Percentiles rank a stretch among this genome's conserved stretches.
Evolutionary conservation across 1,284 basidiomycete species (phyloP).

Genomic region (Moesziomyces parantarcticus): DNA sequence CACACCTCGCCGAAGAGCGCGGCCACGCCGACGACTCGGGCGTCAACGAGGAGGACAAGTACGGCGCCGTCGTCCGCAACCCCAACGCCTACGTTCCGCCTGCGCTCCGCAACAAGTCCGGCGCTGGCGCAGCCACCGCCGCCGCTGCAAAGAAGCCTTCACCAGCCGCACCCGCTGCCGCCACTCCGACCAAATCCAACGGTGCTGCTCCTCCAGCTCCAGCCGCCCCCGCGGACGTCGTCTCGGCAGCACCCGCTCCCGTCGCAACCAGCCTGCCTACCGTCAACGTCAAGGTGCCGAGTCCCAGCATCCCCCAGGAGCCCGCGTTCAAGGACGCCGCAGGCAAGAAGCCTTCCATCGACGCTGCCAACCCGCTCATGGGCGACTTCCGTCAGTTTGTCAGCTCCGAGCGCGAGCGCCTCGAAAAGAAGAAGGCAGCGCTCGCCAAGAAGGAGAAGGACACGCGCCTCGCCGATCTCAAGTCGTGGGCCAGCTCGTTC

Average conservation of each 20-base stretch:
- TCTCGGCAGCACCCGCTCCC: slow-evolving; percentile 14
- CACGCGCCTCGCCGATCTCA: slow-evolving; percentile 86
- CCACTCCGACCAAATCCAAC: slow-evolving; percentile 17
- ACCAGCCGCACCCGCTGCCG: slow-evolving; percentile 24
- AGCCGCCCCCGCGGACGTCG: slow-evolving; percentile 13
- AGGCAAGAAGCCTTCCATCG: slow-evolving; percentile 30
- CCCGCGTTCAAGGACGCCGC: slow-evolving; percentile 13
- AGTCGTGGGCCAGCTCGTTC: slow-evolving; percentile 91
- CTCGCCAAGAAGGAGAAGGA: slow-evolving; percentile 92
- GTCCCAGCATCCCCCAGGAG: slow-evolving; percentile 41
- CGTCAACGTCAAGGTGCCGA: slow-evolving; percentile 50
- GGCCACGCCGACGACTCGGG: slow-evolving; percentile 78
- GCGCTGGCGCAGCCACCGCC: slow-evolving; percentile 45
- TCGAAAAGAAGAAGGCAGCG: slow-evolving; percentile 86
- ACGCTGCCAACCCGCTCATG: slow-evolving; percentile 51
- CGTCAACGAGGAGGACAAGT: slow-evolving; percentile 95
- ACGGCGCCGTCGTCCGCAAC: slow-evolving; percentile 88
- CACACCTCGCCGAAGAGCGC: slow-evolving; percentile 91
- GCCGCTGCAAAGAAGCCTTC: slow-evolving; percentile 47
- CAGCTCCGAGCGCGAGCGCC: slow-evolving; percentile 60
- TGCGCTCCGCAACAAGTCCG: slow-evolving; percentile 74
- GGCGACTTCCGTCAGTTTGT: slow-evolving; percentile 65
- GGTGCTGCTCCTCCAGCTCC: slow-evolving; percentile 38
- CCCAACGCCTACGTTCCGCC: slow-evolving; percentile 93
- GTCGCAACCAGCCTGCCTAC: slow-evolving; percentile 20